Evolutionary conservation across 2,329 filamentous ascomycete species (phyloP), one percentile per base, ranked within the genome.

Genomic region (Fusarium secorum): DNA sequence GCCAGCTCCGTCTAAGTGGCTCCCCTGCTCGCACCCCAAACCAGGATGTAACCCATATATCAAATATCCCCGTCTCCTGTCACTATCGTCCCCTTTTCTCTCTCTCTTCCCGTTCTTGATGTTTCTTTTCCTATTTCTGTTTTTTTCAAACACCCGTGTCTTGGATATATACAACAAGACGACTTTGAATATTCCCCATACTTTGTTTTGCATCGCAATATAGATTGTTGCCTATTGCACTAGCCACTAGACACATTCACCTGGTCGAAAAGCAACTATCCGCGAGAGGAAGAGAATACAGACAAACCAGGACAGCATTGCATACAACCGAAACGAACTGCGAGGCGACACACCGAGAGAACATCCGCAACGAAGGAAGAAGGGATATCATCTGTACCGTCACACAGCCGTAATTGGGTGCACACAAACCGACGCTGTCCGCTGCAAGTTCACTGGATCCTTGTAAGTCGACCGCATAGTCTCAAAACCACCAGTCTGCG

Each of bases 391-490:
- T 22, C 55, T 52, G 35, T 35, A 54, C 28, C n/a, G 63, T 70
- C 42, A 63, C 65, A 68, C 64, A 55, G 32, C 63, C 59, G 42
- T 58, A 62, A 66, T 51, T 51, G 69, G 59, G 64, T 71, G 51
- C 42, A 70, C 71, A 60, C 64, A 75, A 53, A 65, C 64, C 35
- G 42, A 33, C 59, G 36, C 45, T 57, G 60, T 61, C 54, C 68
- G 42, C 53, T 54, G 41, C 39, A 59, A 24, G 26, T 55, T 54
- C 53, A 59, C 66, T 70, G 41, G 62, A 74, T 68, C 60, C 71
- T 75, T 74, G 74, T 76, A 75, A 76, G 74, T 70, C 67, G 59
- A 63, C 58, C 58, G 42, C 38, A 57, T 56, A 64, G 66, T 68
- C 64, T 64, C 61, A 53, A 33, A 48, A 57, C 49, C 60, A 26